phyloP scores from a whole-genome alignment of 2,329 filamentous ascomycete genomes.

The Calonectria hongkongensis region DNA sequence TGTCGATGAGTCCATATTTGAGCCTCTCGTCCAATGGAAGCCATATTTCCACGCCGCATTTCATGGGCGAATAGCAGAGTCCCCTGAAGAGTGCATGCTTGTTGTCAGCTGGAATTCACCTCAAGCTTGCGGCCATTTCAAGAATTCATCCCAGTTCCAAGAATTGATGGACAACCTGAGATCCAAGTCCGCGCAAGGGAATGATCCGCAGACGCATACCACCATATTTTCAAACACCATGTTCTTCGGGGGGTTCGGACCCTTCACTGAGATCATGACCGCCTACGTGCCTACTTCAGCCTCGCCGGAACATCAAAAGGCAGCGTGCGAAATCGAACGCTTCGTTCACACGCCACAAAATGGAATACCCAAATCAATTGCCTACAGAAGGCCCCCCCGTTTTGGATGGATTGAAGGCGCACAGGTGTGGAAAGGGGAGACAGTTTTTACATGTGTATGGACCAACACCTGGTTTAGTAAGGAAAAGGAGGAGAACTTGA shows the following conservation, averaged over 20 bases:
- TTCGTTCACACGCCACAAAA: not conserved
- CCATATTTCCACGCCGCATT: not conserved
- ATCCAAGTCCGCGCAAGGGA: not conserved
- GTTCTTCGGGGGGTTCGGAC: slow-evolving; percentile 1
- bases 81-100: slow-evolving; percentile 22
- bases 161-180: slow-evolving; percentile 26
- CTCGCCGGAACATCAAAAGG: slow-evolving; percentile 18
- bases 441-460: slow-evolving; percentile 22
- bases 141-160: slow-evolving; percentile 17
- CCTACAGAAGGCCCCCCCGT: not conserved
- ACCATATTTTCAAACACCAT: not conserved
- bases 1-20: slow-evolving; percentile 9
- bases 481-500: slow-evolving; percentile 26
- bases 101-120: slow-evolving; percentile 15
- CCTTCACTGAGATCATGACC: slow-evolving; percentile 26
- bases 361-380: not conserved
- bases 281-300: slow-evolving; percentile 17
- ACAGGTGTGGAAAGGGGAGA: slow-evolving; percentile 20
- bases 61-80: slow-evolving; percentile 18
- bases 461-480: not conserved
- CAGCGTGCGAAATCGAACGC: not conserved
- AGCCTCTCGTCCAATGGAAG: slow-evolving; percentile 14
- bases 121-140: slow-evolving; percentile 14
- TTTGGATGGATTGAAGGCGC: slow-evolving; percentile 30
- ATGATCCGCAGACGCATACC: slow-evolving; percentile 14